These are phyloP conservation scores for Elsinoe ampelina DNA, from an alignment of 2,329 filamentous ascomycete species.

Conservation along the genomic window DNA sequence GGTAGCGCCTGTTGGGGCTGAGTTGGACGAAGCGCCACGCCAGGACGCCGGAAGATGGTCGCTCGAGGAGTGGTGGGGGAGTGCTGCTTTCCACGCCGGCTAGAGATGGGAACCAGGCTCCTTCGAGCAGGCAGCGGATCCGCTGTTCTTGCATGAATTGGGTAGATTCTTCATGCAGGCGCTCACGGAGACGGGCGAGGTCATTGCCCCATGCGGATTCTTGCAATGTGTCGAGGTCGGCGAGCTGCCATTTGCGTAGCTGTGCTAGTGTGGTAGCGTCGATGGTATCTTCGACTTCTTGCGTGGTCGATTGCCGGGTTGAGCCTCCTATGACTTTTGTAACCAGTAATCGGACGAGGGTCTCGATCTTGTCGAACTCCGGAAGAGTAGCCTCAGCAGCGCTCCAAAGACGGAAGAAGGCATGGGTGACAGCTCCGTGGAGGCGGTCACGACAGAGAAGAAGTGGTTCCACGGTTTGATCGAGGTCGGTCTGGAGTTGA, in stretches of 20 bases:
- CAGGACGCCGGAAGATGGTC: slow-evolving; percentile 24
- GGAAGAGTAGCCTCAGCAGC: slow-evolving; percentile 71
- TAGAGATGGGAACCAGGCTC: slow-evolving; percentile 70
- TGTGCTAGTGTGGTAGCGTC: slow-evolving; percentile 70
- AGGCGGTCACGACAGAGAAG: slow-evolving; percentile 88
- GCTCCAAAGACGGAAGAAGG: slow-evolving; percentile 91
- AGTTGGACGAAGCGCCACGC: slow-evolving; percentile 78
- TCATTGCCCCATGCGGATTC: slow-evolving; percentile 93
- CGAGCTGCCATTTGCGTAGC: slow-evolving; percentile 84
- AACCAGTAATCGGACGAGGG: slow-evolving; percentile 79
- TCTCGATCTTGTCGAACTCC: slow-evolving; percentile 88
- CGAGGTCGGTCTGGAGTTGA: slow-evolving; percentile 63
- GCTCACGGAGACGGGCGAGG: slow-evolving; percentile 78
- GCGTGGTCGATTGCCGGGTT: slow-evolving; percentile 68
- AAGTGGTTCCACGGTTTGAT: slow-evolving; percentile 77
- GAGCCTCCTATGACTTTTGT: slow-evolving; percentile 83
- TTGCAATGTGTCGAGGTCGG: slow-evolving; percentile 79
- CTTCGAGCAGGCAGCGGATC: slow-evolving; percentile 77
- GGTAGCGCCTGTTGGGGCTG: slow-evolving; percentile 79
- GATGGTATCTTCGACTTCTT: slow-evolving; percentile 83
- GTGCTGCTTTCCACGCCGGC: slow-evolving; percentile 31
- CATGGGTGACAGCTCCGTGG: slow-evolving; percentile 74
- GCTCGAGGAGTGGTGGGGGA: slow-evolving; percentile 30
- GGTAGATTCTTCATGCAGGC: slow-evolving; percentile 79
- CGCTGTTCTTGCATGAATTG: slow-evolving; percentile 97